A percentile compares a stretch with the other conserved stretches of the same genome.
Conservation (phyloP, 1,284 basidiomycete genomes). For the Phellopilus nigrolimitatus region DNA sequence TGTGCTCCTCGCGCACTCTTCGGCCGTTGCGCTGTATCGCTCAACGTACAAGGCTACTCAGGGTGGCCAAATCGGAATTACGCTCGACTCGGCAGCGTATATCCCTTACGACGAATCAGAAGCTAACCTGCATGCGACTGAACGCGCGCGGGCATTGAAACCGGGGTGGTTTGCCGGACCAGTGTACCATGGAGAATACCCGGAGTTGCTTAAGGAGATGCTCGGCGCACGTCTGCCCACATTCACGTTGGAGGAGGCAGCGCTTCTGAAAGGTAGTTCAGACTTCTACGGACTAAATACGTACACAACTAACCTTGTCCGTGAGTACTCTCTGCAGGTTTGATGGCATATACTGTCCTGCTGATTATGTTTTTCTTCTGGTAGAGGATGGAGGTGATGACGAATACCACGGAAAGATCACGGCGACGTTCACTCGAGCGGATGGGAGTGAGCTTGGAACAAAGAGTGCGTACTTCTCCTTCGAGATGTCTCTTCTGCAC, state of each 20-base stretch:
- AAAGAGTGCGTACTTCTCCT: conserved; percentile 47
- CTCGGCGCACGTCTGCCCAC: conserved; percentile 60
- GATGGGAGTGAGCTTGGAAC: conserved; percentile 66
- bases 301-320: conserved; percentile 66
- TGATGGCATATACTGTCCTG: background rate
- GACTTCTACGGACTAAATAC: conserved; percentile 72
- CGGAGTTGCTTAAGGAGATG: conserved; percentile 52
- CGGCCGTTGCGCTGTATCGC: conserved; percentile 59
- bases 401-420: conserved; percentile 61
- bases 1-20: conserved; percentile 64
- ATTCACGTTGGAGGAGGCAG: conserved; percentile 58
- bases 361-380: too few species aligned
- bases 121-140: conserved; percentile 58
- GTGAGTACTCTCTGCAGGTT: conserved; percentile 33
- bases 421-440: conserved; percentile 53
- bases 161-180: conserved; percentile 49
- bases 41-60: conserved; percentile 51
- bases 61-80: conserved; percentile 65
- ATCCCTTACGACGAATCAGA: conserved; percentile 62
- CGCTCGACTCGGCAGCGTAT: conserved; percentile 66
- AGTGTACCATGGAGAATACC: conserved; percentile 70
- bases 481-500: too few species aligned
- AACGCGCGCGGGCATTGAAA: conserved; percentile 58
- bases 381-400: conserved; percentile 55
- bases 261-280: conserved; percentile 60